Evolutionary conservation across 1,284 basidiomycete genomes (phyloP).

Genomic region (Austroboletus olivaceoglutinosus): DNA sequence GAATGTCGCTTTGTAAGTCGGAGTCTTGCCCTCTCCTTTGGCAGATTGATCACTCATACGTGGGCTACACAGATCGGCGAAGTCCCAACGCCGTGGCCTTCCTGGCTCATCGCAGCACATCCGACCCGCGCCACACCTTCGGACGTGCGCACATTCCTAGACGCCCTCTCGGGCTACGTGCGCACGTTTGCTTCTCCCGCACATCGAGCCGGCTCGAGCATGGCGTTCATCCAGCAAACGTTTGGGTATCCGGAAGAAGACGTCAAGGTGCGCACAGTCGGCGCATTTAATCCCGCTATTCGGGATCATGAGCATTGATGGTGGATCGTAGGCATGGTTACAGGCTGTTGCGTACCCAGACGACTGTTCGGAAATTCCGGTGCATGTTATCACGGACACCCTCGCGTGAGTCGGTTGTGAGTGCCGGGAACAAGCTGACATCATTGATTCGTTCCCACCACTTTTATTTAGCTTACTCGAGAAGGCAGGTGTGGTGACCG

Average conservation of each 20-base stretch:
- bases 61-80: conserved; percentile 75
- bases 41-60: background rate
- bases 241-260: conserved; percentile 84
- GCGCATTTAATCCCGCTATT: background rate
- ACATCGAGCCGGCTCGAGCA: conserved; percentile 57
- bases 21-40: background rate
- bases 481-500: conserved; percentile 25
- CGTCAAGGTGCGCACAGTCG: conserved; percentile 50
- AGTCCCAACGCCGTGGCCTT: conserved; percentile 94
- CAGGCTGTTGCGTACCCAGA: conserved; percentile 74
- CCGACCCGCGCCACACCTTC: conserved; percentile 55
- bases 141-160: conserved; percentile 63
- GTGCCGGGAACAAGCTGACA: background rate
- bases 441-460: background rate
- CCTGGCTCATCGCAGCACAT: conserved; percentile 90
- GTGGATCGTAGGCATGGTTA: conserved; percentile 66
- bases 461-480: conserved; percentile 29
- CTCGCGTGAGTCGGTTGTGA: conserved; percentile 49
- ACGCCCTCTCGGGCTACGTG: conserved; percentile 63
- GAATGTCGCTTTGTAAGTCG: conserved; percentile 79
- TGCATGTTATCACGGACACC: conserved; percentile 65
- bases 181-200: conserved; percentile 64
- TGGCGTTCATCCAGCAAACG: conserved; percentile 72
- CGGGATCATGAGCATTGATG: background rate
- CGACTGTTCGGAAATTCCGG: conserved; percentile 62